These are phyloP conservation scores for Cladosporium sp. DNA, from an alignment of 2,329 filamentous ascomycete species.

Conservation along the genomic window DNA sequence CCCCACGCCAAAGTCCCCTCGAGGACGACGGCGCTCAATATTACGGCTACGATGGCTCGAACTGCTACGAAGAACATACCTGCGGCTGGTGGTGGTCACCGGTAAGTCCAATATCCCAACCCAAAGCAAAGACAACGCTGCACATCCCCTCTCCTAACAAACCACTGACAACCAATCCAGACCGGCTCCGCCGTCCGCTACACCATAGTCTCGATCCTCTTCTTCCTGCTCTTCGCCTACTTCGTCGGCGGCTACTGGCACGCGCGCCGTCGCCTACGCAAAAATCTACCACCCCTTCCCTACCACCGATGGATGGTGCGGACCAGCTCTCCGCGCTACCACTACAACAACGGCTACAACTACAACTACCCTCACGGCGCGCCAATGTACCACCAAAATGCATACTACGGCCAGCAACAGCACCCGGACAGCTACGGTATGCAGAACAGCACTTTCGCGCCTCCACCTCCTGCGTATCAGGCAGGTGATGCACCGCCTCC, in stretches of 20 bases:
- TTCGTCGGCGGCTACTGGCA: conserved; percentile 67
- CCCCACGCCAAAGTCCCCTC: not conserved
- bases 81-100: conserved; percentile 24
- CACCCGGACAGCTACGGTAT: conserved; percentile 21
- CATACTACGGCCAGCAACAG: conserved; percentile 13
- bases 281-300: conserved; percentile 59
- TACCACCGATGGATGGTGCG: conserved; percentile 58
- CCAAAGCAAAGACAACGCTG: not conserved
- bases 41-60: not conserved
- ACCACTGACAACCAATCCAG: conserved; percentile 35
- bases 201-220: conserved; percentile 61
- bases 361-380: conserved; percentile 17
- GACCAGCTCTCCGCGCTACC: conserved; percentile 8
- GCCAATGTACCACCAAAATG: conserved; percentile 17
- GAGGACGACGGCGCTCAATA: not conserved
- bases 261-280: conserved; percentile 61
- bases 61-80: conserved; percentile 8
- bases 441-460: conserved; percentile 20
- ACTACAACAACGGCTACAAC: conserved; percentile 17
- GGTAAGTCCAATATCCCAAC: conserved; percentile 15
- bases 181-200: conserved; percentile 66
- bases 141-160: not conserved
- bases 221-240: conserved; percentile 57
- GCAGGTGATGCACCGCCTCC: conserved; percentile 29
- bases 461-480: conserved; percentile 33